Conservation (phyloP, 257 asterid species). For the Prunella vulgaris region DNA sequence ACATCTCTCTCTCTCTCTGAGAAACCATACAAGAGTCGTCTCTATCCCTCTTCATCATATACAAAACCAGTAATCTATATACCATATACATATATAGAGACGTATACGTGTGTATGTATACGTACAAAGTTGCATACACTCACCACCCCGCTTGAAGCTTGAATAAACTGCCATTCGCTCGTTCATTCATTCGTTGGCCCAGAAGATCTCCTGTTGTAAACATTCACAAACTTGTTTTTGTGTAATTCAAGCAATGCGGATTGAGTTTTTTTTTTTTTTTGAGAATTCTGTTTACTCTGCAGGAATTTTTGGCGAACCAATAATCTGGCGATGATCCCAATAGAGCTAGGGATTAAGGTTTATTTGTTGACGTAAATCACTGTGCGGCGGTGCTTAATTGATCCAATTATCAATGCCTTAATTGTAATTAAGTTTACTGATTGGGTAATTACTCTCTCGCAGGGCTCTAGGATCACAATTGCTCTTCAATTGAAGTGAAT, state of each 20-base stretch:
- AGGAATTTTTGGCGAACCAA: conserved; percentile 24
- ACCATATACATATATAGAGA: conserved; percentile 9
- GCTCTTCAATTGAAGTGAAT: conserved; percentile 37
- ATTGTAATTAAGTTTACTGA: conserved; percentile 30
- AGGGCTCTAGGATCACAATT: conserved; percentile 33
- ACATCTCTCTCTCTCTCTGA: neutral
- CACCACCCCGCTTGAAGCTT: conserved; percentile 26
- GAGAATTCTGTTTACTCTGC: conserved; percentile 23
- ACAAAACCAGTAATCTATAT: conserved; percentile 21
- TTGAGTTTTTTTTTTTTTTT: conserved; percentile 24
- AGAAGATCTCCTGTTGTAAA: conserved; percentile 25
- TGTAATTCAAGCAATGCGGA: conserved; percentile 53
- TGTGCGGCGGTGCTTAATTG: conserved; percentile 35
- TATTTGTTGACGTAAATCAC: conserved; percentile 23
- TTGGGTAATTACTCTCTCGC: conserved; percentile 25
- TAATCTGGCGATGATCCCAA: conserved; percentile 47
- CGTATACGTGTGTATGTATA: conserved; percentile 15
- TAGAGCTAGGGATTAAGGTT: conserved; percentile 37
- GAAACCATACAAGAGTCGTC: conserved; percentile 21
- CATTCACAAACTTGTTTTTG: conserved; percentile 20
- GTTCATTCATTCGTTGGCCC: neutral
- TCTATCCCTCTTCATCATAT: conserved; percentile 16
- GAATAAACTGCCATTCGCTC: conserved; percentile 20
- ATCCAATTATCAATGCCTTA: conserved; percentile 34
- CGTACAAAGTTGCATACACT: conserved; percentile 23